Conservation (phyloP, 164 flowering plant genomes). For the Akebia trifoliata region DNA sequence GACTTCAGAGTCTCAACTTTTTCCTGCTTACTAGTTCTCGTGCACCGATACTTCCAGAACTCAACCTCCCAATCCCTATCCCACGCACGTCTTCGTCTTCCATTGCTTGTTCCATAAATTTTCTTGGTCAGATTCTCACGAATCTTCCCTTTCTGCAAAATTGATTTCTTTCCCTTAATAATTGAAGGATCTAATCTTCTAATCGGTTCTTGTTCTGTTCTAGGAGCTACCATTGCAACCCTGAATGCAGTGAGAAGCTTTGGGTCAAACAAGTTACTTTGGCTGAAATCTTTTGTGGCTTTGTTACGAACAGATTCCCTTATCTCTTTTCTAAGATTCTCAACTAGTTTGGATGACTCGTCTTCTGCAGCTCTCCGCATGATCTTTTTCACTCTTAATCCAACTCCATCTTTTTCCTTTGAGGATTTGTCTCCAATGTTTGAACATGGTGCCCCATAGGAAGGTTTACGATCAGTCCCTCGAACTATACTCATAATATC, state of each 20-base stretch:
- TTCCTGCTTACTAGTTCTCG: conserved; percentile 50
- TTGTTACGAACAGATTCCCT: conserved; percentile 74
- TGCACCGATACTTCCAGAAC: conserved; percentile 92
- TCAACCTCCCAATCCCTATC: conserved; percentile 90
- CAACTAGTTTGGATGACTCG: conserved; percentile 56
- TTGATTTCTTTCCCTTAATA: conserved; percentile 49
- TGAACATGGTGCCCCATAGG: conserved; percentile 17
- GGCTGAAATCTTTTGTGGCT: conserved; percentile 41
- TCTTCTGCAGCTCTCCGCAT: conserved; percentile 63
- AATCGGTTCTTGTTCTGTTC: conserved; percentile 41
- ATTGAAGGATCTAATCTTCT: conserved; percentile 38
- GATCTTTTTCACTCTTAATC: conserved; percentile 88
- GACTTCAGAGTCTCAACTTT: conserved; percentile 79
- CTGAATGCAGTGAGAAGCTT: conserved; percentile 90
- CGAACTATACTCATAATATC: conserved; percentile 68
- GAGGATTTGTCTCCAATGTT: conserved; percentile 22
- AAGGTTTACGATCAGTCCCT: conserved; percentile 31
- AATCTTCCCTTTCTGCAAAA: conserved; percentile 78
- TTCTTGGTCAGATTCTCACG: conserved; percentile 90
- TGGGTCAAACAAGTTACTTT: conserved; percentile 55
- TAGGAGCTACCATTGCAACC: conserved; percentile 60
- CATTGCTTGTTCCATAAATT: conserved; percentile 67
- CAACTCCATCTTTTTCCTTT: conserved; percentile 42
- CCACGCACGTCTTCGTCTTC: conserved; percentile 81
- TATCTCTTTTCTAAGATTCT: conserved; percentile 71